Percentiles rank a stretch among this genome's conserved stretches.
phyloP scores from a whole-genome alignment of 75 land plant species.

The Pinus albicaulis region DNA sequence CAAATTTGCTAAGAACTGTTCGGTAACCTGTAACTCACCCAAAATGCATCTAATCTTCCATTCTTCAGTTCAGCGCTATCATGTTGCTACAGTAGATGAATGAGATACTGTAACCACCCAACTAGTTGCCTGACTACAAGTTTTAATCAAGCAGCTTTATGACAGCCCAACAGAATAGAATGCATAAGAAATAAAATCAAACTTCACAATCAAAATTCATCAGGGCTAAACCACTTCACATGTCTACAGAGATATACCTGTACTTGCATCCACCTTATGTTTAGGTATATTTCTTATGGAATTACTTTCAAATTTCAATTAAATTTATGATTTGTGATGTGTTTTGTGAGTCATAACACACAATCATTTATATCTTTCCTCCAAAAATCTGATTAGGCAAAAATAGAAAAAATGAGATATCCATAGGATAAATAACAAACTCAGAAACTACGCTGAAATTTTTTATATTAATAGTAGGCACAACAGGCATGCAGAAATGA shows the following conservation, averaged over 20 bases:
- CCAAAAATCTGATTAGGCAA: background rate
- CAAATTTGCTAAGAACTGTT: no score
- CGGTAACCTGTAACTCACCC: no score
- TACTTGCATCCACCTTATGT: background rate
- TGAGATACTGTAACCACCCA: background rate
- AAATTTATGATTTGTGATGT: background rate
- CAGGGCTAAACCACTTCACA: background rate
- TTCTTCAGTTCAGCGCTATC: no score
- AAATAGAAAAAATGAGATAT: background rate
- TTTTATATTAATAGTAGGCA: background rate
- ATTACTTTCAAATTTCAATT: background rate
- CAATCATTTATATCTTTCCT: background rate
- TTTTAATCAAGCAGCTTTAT: background rate
- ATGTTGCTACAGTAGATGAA: no score
- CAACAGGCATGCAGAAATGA: background rate
- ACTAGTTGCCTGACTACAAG: background rate
- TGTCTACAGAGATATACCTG: background rate
- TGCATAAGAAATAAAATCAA: background rate
- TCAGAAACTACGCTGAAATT: background rate
- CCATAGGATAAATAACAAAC: background rate
- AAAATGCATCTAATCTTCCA: no score
- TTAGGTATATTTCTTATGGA: background rate
- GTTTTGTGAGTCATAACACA: background rate
- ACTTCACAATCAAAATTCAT: background rate
- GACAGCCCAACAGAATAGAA: background rate